Conservation (phyloP, 1,284 basidiomycete species). For the Caloboletus firmus region DNA sequence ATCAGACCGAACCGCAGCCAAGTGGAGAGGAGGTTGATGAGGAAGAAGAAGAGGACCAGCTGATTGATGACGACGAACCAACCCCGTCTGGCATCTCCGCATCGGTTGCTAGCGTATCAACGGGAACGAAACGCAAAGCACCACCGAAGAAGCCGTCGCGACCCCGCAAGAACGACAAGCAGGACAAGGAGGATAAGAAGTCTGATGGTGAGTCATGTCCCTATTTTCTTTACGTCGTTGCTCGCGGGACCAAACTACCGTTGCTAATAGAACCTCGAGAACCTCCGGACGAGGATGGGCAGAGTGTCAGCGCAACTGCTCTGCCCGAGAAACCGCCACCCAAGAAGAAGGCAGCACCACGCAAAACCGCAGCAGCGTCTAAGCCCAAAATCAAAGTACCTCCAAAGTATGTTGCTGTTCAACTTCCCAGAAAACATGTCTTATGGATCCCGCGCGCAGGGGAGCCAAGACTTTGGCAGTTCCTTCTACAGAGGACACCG, state of each 20-base stretch:
- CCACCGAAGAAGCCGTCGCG: slow-evolving; percentile 48
- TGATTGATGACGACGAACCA: slow-evolving; percentile 64
- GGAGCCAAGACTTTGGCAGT: slow-evolving; percentile 20
- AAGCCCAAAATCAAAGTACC: slow-evolving; percentile 40
- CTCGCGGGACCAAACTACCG: slow-evolving; percentile 1
- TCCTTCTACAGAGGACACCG: slow-evolving; percentile 33
- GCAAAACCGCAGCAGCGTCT: slow-evolving; percentile 37
- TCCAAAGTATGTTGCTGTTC: slow-evolving; percentile 38
- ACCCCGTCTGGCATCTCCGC: slow-evolving; percentile 30
- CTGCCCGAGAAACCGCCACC: slow-evolving; percentile 31
- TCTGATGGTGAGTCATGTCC: slow-evolving; percentile 27
- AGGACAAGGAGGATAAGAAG: slow-evolving; percentile 38
- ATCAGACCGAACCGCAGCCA: slow-evolving; percentile 22
- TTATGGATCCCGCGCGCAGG: slow-evolving; percentile 12
- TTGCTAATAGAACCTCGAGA: slow-evolving; percentile 36
- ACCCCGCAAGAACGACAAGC: slow-evolving; percentile 46
- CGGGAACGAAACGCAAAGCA: slow-evolving; percentile 46
- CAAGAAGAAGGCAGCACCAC: slow-evolving; percentile 43
- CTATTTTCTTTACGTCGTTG: slow-evolving; percentile 21
- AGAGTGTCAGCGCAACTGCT: slow-evolving; percentile 17
- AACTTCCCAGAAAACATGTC: not conserved
- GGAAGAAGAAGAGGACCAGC: slow-evolving; percentile 75
- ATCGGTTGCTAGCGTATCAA: slow-evolving; percentile 29
- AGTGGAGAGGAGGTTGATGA: slow-evolving; percentile 49
- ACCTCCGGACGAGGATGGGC: slow-evolving; percentile 30